Evolutionary conservation across 1,284 basidiomycete species (phyloP).

Genomic region (Exobasidium cylindrosporum): DNA sequence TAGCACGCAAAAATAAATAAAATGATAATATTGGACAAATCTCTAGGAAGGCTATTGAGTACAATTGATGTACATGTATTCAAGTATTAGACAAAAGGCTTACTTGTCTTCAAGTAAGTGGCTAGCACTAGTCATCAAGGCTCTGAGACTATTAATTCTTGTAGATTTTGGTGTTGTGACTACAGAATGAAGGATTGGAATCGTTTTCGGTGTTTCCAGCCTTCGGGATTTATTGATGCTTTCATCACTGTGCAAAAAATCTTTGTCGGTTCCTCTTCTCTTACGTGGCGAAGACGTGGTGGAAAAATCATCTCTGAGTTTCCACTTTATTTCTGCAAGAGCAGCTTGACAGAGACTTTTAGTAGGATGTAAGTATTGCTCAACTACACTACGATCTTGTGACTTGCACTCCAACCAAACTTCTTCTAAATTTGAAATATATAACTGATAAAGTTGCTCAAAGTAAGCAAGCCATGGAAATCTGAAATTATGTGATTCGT

Average conservation of each 20-base stretch:
- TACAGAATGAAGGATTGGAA: background rate
- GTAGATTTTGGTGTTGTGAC: background rate
- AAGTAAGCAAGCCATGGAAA: slow-evolving; percentile 6
- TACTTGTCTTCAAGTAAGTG: background rate
- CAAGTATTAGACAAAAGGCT: too few relatives aligned
- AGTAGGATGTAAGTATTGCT: background rate
- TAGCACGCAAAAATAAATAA: slow-evolving; percentile 4
- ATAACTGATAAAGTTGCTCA: background rate
- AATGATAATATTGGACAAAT: too few relatives aligned
- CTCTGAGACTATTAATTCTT: background rate
- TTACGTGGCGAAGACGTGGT: background rate
- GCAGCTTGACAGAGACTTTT: background rate
- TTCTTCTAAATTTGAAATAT: background rate
- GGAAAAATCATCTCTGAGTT: background rate
- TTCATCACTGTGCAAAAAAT: too few relatives aligned
- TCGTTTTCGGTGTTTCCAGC: background rate
- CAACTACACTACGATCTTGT: background rate
- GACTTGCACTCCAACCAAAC: background rate
- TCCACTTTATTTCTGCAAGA: background rate
- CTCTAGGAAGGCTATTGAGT: too few relatives aligned
- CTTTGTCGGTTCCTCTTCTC: background rate
- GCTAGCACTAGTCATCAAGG: background rate
- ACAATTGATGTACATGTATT: background rate
- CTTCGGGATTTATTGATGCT: background rate
- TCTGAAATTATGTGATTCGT: background rate